Evolutionary conservation across 2,329 filamentous ascomycete genomes (phyloP), one percentile per base, ranked within the genome.

Genomic region (Hymenoscyphus fructigenus): DNA sequence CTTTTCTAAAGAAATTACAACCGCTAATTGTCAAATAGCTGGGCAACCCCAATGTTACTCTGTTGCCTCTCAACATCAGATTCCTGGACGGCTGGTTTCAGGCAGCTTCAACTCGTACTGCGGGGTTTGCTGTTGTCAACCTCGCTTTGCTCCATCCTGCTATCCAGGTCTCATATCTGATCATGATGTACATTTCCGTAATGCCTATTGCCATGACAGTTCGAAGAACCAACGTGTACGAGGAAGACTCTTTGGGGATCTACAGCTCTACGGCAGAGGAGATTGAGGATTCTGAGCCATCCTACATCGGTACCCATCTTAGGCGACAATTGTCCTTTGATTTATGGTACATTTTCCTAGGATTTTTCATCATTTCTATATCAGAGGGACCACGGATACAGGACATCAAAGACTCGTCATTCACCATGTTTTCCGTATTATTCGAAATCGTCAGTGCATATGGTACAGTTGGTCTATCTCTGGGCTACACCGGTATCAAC

Each of bases 141-240:
- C 80, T 98, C 47, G 81, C 90, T 1, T 79, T 85, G 0, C 81
- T 99, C 1, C 93, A 98, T 70, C 93, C 95, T 0, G 95, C 91
- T 2, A 92, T 97, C 65, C 93, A 97, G 73, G 92, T 96, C 15
- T 92, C 93, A 28, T 98, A 97, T 79, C 82, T 98, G 78, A 89
- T 98, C 77, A 98, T 98, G 95, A 98, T 98, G 95, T 98, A 98
- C 78, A 97, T 98, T 67, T 97, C 93, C 65, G 91, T 97, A 66
- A 96, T 97, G 72, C 94, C 94, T 5, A 96, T 98, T 71, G 94
- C 95, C 75, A 98, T 98, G 73, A 95, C 91, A 6, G 91, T 98
- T 72, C 92, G 94, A 61, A 85, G 91, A 69, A 97, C 94, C 65
- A 98, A 98, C 75, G 94, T 97, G 2, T 98, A 98, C 80, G 94